Conservation (phyloP, 1,284 basidiomycete species). For the Cryptococcus maquisensis region DNA sequence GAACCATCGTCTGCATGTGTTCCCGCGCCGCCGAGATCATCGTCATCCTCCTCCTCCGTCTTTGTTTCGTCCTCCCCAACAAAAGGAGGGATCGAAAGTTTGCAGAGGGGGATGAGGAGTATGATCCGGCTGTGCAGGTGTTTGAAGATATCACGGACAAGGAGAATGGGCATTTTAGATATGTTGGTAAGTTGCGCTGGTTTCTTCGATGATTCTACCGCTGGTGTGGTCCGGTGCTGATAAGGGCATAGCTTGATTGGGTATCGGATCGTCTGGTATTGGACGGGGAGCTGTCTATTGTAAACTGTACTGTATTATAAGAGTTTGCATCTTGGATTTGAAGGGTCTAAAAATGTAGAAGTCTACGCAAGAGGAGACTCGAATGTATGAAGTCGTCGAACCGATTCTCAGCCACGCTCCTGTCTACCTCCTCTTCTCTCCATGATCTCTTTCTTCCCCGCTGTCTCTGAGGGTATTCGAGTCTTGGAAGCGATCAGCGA, state of each 20-base stretch:
- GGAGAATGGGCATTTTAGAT: conserved; percentile 33
- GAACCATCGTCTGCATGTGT: conserved; percentile 48
- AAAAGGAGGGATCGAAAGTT: conserved; percentile 38
- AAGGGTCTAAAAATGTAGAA: too few relatives aligned
- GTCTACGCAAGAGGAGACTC: too few relatives aligned
- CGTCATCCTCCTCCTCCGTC: conserved; percentile 43
- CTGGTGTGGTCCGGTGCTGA: neutral
- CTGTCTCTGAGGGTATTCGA: too few relatives aligned
- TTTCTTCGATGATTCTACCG: neutral
- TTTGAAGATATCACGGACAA: conserved; percentile 35
- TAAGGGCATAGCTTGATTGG: neutral
- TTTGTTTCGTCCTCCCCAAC: conserved; percentile 45
- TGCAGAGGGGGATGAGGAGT: conserved; percentile 35
- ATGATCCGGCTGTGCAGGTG: conserved; percentile 22
- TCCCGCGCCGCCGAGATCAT: conserved; percentile 43
- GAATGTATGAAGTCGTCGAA: too few relatives aligned
- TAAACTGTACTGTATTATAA: neutral
- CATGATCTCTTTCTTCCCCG: too few relatives aligned
- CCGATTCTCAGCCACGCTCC: too few relatives aligned
- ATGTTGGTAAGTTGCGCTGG: conserved; percentile 14
- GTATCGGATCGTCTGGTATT: neutral
- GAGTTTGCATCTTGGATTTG: too few relatives aligned
- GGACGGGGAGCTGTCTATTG: neutral
- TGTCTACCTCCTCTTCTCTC: too few relatives aligned
- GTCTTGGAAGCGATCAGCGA: too few relatives aligned